Percentiles rank a stretch among this genome's conserved stretches.
Evolutionary conservation across 2,329 filamentous ascomycete genomes (phyloP).

Genomic region (Pseudogymnoascus sp.): DNA sequence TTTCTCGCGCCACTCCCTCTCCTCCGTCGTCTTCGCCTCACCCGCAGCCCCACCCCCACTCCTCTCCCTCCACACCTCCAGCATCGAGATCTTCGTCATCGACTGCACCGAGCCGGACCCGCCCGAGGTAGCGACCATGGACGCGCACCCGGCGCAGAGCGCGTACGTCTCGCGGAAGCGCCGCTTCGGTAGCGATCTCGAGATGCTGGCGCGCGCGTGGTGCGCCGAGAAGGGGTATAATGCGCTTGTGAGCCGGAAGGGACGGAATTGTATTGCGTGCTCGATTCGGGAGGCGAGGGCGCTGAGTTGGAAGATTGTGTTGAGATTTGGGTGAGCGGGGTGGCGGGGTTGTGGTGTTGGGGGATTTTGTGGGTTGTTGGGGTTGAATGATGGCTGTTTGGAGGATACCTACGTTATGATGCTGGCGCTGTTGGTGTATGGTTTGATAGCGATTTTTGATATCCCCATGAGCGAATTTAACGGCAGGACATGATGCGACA

Average conservation of each 20-base stretch:
- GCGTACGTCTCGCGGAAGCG: neutral
- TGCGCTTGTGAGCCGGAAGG: slow-evolving; percentile 58
- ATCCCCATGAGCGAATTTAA: slow-evolving; percentile 4
- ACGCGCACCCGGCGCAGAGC: neutral
- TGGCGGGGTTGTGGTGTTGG: neutral
- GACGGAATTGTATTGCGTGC: slow-evolving; percentile 63
- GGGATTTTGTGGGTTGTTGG: neutral
- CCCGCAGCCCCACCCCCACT: slow-evolving; percentile 18
- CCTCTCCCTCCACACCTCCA: slow-evolving; percentile 26
- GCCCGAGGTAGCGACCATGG: slow-evolving; percentile 13
- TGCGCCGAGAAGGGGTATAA: slow-evolving; percentile 69
- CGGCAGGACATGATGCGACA: neutral
- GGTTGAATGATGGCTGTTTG: neutral
- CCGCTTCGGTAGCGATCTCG: slow-evolving; percentile 48
- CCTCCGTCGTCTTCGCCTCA: slow-evolving; percentile 38
- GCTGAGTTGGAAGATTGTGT: slow-evolving; percentile 53
- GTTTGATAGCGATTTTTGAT: slow-evolving; percentile 3
- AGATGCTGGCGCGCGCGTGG: slow-evolving; percentile 61
- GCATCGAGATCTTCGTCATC: slow-evolving; percentile 45
- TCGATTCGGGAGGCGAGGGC: slow-evolving; percentile 67
- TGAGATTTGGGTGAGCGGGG: slow-evolving; percentile 15
- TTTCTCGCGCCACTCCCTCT: slow-evolving; percentile 51
- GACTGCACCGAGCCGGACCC: slow-evolving; percentile 45
- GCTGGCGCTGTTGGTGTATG: neutral
- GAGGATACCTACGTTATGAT: neutral